These are phyloP conservation scores for Penicillium psychrosexuale DNA, from an alignment of 2,329 filamentous ascomycete genomes.

Conservation along the genomic window DNA sequence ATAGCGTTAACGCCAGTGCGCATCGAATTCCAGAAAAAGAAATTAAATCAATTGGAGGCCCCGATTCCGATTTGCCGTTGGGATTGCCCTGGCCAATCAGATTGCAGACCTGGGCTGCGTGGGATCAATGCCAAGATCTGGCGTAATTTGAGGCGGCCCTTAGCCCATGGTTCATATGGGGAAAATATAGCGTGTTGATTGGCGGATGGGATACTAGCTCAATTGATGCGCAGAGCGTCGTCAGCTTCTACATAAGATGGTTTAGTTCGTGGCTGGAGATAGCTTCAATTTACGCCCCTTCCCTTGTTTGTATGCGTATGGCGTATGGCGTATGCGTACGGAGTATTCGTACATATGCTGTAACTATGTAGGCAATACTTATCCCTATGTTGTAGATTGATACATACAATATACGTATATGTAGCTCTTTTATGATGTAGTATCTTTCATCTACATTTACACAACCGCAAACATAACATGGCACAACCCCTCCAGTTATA, in stretches of 20 bases:
- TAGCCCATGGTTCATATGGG: not conserved
- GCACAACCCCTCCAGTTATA: too few relatives aligned
- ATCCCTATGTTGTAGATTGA: not conserved
- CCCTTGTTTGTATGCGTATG: not conserved
- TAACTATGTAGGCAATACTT: not conserved
- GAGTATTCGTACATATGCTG: too few relatives aligned
- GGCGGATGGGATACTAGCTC: not conserved
- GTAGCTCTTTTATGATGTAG: not conserved
- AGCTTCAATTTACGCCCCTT: constrained; percentile 1
- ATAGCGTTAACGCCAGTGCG: not conserved
- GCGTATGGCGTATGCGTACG: too few relatives aligned
- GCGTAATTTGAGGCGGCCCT: constrained; percentile 5
- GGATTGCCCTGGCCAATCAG: not conserved
- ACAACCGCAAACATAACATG: not conserved
- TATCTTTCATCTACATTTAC: not conserved
- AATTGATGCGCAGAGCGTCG: not conserved
- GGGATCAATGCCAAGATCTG: not conserved
- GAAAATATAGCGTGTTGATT: not conserved
- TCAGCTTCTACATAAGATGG: not conserved
- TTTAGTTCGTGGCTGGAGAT: not conserved
- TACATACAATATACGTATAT: not conserved
- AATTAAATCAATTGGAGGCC: not conserved
- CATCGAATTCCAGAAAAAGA: not conserved
- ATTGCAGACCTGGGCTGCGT: not conserved
- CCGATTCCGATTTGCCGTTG: not conserved